Percentiles rank a stretch among this genome's conserved stretches.
Evolutionary conservation across 1,284 basidiomycete genomes (phyloP).

Genomic region (Ganoderma leucocontextum): DNA sequence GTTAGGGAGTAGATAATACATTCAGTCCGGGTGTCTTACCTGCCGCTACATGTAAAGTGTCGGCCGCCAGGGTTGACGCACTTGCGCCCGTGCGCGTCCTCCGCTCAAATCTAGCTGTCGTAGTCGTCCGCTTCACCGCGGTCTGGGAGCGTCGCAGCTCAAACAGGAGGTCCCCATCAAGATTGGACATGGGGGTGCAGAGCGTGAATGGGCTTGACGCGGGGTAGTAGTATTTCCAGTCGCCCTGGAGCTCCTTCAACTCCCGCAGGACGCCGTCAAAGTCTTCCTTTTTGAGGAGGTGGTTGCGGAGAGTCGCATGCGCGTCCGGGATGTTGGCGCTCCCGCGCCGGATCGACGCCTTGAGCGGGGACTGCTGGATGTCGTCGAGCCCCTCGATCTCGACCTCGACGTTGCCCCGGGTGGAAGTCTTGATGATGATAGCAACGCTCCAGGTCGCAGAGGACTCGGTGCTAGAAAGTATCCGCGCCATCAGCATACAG

Average conservation of each 20-base stretch:
- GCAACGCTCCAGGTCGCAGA: slow-evolving; percentile 30
- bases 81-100: background rate
- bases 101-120: background rate
- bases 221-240: slow-evolving; percentile 42
- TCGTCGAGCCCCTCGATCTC: slow-evolving; percentile 26
- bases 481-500: background rate
- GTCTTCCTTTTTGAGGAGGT: slow-evolving; percentile 37
- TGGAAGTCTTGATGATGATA: slow-evolving; percentile 28
- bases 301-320: slow-evolving; percentile 31
- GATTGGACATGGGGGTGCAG: slow-evolving; percentile 44
- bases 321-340: slow-evolving; percentile 27
- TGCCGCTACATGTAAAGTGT: background rate
- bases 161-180: slow-evolving; percentile 43
- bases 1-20: background rate
- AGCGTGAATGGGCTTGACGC: slow-evolving; percentile 39
- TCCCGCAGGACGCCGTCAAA: slow-evolving; percentile 36
- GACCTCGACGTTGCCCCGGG: slow-evolving; percentile 27
- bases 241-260: slow-evolving; percentile 42
- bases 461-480: slow-evolving; percentile 27
- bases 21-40: background rate
- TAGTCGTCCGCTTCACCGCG: background rate
- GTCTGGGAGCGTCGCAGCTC: slow-evolving; percentile 37
- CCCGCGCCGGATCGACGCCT: slow-evolving; percentile 1
- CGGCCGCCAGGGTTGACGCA: too few relatives aligned
- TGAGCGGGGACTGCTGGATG: slow-evolving; percentile 6